phyloP scores from a whole-genome alignment of 805 yeast genomes.

The Ogataea haglerorum region DNA sequence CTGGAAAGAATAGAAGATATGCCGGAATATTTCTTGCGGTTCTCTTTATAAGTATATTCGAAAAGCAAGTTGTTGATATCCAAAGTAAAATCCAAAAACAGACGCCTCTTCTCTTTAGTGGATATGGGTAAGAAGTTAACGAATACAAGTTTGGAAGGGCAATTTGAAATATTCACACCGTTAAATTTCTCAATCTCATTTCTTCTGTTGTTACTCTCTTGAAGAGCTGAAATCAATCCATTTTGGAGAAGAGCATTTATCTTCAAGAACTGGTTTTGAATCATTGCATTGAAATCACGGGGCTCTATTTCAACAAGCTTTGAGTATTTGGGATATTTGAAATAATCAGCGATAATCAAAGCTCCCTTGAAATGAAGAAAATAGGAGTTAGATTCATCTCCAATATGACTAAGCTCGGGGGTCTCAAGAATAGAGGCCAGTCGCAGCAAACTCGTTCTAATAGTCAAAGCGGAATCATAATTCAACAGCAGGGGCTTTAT shows the following conservation, averaged over 20 bases:
- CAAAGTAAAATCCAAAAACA: constrained; percentile 21
- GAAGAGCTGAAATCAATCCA: constrained; percentile 29
- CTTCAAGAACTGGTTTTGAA: constrained; percentile 26
- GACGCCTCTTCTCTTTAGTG: constrained; percentile 21
- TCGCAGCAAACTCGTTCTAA: constrained; percentile 46
- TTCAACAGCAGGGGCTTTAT: constrained; percentile 61
- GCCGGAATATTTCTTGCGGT: constrained; percentile 5
- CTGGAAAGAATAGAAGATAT: constrained; percentile 11
- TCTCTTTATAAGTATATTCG: constrained; percentile 21
- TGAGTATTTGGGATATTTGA: constrained; percentile 32
- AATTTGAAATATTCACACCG: constrained; percentile 20
- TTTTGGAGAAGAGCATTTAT: constrained; percentile 26
- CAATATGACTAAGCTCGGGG: constrained; percentile 41
- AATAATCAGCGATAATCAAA: constrained; percentile 61
- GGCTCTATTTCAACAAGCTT: constrained; percentile 27
- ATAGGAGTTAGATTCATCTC: constrained; percentile 11
- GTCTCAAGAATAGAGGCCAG: constrained; percentile 45
- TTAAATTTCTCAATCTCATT: constrained; percentile 23
- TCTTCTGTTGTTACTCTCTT: constrained; percentile 29
- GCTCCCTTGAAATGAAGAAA: constrained; percentile 57
- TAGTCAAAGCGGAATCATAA: constrained; percentile 38
- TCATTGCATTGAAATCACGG: constrained; percentile 28
- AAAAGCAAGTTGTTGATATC: constrained; percentile 21
- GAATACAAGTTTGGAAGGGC: constrained; percentile 30
- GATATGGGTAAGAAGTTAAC: constrained; percentile 29